These are phyloP conservation scores for Clarkia xantiana DNA, from an alignment of 345 rosid genomes.

Conservation along the genomic window DNA sequence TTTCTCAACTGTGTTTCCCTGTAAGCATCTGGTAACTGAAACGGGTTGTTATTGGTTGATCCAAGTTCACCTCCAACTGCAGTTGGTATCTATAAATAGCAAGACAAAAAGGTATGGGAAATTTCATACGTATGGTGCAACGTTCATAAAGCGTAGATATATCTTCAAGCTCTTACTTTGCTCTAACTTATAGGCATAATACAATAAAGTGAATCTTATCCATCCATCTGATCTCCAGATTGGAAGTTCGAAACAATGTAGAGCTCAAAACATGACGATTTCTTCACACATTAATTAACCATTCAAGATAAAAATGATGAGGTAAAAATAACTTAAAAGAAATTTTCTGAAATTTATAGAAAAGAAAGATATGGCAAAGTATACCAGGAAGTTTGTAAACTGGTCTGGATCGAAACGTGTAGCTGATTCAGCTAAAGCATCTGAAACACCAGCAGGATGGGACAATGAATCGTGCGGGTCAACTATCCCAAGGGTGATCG, in stretches of 20 bases:
- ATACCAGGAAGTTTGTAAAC: slow-evolving; percentile 83
- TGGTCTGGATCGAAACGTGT: slow-evolving; percentile 77
- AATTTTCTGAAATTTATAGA: background rate
- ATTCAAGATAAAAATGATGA: too few relatives aligned
- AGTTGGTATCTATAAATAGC: slow-evolving; percentile 62
- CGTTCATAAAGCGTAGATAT: too few relatives aligned
- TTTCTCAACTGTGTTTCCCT: slow-evolving; percentile 63
- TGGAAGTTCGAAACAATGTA: too few relatives aligned
- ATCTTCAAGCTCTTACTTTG: too few relatives aligned
- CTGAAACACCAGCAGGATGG: slow-evolving; percentile 97
- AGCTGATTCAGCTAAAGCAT: slow-evolving; percentile 83
- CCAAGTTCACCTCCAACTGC: slow-evolving; percentile 77
- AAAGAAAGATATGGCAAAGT: background rate
- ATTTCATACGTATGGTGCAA: too few relatives aligned
- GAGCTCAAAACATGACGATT: too few relatives aligned
- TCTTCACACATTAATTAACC: too few relatives aligned
- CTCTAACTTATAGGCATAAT: too few relatives aligned
- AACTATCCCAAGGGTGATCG: slow-evolving; percentile 66
- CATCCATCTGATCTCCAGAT: too few relatives aligned
- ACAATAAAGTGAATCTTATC: too few relatives aligned
- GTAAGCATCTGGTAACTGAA: slow-evolving; percentile 66
- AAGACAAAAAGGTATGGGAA: background rate
- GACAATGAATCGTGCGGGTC: slow-evolving; percentile 95
- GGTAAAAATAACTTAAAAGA: background rate
- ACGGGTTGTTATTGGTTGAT: slow-evolving; percentile 73